Evolutionary conservation across 2,329 filamentous ascomycete genomes (phyloP).

Genomic region (Cryphonectria radicalis): DNA sequence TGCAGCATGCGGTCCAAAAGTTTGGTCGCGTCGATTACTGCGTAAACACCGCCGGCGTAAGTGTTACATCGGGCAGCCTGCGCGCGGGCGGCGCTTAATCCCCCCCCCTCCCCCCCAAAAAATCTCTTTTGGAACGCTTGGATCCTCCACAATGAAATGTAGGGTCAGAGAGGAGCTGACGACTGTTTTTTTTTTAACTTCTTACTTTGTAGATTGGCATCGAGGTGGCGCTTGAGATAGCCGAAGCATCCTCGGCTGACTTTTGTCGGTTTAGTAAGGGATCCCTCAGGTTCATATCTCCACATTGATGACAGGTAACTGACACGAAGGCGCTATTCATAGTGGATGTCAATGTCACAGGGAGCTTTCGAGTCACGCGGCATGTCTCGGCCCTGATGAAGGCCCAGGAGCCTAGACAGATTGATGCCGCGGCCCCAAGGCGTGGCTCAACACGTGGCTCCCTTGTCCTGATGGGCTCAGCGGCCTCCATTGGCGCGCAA

Average conservation of each 20-base stretch:
- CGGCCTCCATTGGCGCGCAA: not conserved
- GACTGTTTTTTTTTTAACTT: too few species aligned
- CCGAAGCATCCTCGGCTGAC: not conserved
- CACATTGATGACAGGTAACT: too few species aligned
- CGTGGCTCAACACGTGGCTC: not conserved
- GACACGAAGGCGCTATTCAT: too few species aligned
- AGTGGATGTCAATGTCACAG: not conserved
- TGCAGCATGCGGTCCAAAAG: slow-evolving; percentile 34
- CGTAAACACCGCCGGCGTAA: slow-evolving; percentile 46
- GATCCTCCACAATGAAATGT: too few species aligned
- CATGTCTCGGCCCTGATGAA: not conserved
- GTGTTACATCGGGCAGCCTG: too few species aligned
- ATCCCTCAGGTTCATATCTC: too few species aligned
- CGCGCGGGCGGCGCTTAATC: too few species aligned
- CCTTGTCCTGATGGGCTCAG: not conserved
- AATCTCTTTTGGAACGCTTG: too few species aligned
- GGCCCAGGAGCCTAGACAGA: not conserved
- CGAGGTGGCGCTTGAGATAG: not conserved
- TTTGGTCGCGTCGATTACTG: slow-evolving; percentile 47
- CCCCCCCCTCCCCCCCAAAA: too few species aligned
- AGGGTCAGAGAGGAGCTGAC: too few species aligned
- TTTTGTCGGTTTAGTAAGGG: not conserved
- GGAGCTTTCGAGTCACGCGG: not conserved
- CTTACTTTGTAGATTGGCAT: too few species aligned
- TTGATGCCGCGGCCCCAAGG: not conserved